Percentiles rank a stretch among this genome's conserved stretches.
These are phyloP conservation scores for Penicillium sp. DNA, from an alignment of 2,329 filamentous ascomycete species.

Conservation along the genomic window DNA sequence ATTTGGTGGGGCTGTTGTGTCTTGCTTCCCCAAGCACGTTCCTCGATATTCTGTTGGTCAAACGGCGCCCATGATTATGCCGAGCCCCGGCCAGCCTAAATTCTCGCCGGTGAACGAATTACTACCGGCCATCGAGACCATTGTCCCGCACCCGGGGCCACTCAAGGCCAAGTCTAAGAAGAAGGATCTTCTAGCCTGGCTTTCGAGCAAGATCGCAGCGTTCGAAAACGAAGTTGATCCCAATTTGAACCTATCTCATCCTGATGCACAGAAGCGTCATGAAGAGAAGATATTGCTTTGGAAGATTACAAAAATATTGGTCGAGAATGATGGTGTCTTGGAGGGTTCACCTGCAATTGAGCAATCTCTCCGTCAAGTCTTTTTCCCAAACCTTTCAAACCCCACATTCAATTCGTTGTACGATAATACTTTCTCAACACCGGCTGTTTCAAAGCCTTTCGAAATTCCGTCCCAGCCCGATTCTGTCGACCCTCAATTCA, in stretches of 20 bases:
- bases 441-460: constrained; percentile 40
- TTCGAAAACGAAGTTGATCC: constrained; percentile 58
- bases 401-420: constrained; percentile 29
- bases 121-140: constrained; percentile 65
- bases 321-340: constrained; percentile 81
- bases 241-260: constrained; percentile 49
- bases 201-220: constrained; percentile 69
- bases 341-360: constrained; percentile 71
- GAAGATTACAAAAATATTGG: constrained; percentile 76
- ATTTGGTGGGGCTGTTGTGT: constrained; percentile 76
- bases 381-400: constrained; percentile 59
- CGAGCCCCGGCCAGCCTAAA: constrained; percentile 77
- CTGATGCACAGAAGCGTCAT: constrained; percentile 60
- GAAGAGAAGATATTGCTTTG: constrained; percentile 81
- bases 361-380: constrained; percentile 69
- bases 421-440: constrained; percentile 22
- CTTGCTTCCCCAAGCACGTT: constrained; percentile 82
- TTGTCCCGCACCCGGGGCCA: constrained; percentile 84
- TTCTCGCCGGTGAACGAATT: constrained; percentile 72
- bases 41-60: constrained; percentile 79
- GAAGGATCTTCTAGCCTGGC: constrained; percentile 83
- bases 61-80: constrained; percentile 71
- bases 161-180: constrained; percentile 89
- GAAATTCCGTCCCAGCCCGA: constrained; percentile 55
- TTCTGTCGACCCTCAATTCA: constrained; percentile 63